Evolutionary conservation across 2,329 filamentous ascomycete species (phyloP), one percentile per base, ranked within the genome.

Genomic region (Pseudodiploospora longispora): DNA sequence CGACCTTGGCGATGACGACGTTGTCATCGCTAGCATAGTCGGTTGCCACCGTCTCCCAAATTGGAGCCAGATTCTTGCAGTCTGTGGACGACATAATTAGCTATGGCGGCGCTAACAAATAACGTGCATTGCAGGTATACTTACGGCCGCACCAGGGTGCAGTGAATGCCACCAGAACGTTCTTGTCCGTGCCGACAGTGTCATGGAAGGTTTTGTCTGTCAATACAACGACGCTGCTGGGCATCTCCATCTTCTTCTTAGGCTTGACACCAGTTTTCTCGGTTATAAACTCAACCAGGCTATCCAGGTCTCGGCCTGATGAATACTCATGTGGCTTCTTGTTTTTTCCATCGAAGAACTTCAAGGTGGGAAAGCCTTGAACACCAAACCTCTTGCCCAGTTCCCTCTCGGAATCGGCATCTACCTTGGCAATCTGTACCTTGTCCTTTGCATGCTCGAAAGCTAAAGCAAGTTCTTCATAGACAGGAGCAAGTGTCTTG

Each of bases 111-210:
- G 19, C 19, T 19, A 19, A 19, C 19, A 19, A 19, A 19, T 3
- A 19, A 19, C 38, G 19, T 9, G n/a, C 30, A 28, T 8, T 27
- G 19, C 19, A 19, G 36, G 5, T 39, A 6, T n/a, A 48, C 89
- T 69, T 80, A 97, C 93, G 91, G 66, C 91, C 91, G 69, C 93
- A 98, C 93, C 91, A 97, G 42, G 93, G 90, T 42, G 93, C 91
- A 55, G 94, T 98, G 68, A 98, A 98, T 38, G 94, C 90, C 62
- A 98, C 90, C 44, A 98, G 68, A 19, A 95, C 87, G 66, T 94
- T 76, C 77, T 95, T 89, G 51, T 95, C 87, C 41, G 81, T 75
- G 51, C 91, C 91, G 70, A 96, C 74, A 47, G 78, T 72, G 62
- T 82, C 71, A 66, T 82, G 79, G 69, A 97, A 97, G 47, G 79